These are phyloP conservation scores for Pleurotus tuoliensis DNA, from an alignment of 768 basidiomycete genomes.

Conservation along the genomic window DNA sequence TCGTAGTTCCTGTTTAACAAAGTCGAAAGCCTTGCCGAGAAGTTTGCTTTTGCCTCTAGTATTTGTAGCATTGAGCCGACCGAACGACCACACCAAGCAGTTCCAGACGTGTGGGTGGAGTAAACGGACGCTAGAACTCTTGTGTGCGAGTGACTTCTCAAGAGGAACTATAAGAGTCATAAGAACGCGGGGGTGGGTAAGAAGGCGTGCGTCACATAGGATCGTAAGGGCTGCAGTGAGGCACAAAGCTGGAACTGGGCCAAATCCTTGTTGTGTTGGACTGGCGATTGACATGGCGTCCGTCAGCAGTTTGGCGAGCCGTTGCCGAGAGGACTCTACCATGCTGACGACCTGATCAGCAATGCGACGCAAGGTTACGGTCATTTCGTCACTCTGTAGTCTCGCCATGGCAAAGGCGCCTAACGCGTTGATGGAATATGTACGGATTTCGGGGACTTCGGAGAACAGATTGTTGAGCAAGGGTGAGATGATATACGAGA, in stretches of 20 bases:
- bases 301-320: constrained; percentile 23
- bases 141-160: constrained; percentile 25
- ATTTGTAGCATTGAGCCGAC: constrained; percentile 27
- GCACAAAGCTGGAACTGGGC: constrained; percentile 41
- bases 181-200: constrained; percentile 32
- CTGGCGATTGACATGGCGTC: constrained; percentile 22
- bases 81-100: constrained; percentile 54
- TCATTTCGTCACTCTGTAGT: constrained; percentile 12
- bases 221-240: constrained; percentile 44
- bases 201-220: constrained; percentile 40
- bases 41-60: constrained; percentile 11
- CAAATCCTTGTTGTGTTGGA: constrained; percentile 14
- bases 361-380: constrained; percentile 16
- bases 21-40: constrained; percentile 27
- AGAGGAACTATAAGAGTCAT: constrained; percentile 35
- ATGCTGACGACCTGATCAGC: constrained; percentile 19
- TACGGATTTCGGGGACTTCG: constrained; percentile 29
- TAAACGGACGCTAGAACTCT: constrained; percentile 27
- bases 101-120: constrained; percentile 48
- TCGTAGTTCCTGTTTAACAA: constrained; percentile 44
- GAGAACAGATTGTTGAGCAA: constrained; percentile 27
- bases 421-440: constrained; percentile 55
- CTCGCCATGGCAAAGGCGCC: constrained; percentile 49
- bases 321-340: constrained; percentile 10
- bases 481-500: constrained; percentile 44